A percentile compares a stretch with the other conserved stretches of the same genome.
phyloP scores from a whole-genome alignment of 768 basidiomycete genomes.

The Tulasnella sp. region DNA sequence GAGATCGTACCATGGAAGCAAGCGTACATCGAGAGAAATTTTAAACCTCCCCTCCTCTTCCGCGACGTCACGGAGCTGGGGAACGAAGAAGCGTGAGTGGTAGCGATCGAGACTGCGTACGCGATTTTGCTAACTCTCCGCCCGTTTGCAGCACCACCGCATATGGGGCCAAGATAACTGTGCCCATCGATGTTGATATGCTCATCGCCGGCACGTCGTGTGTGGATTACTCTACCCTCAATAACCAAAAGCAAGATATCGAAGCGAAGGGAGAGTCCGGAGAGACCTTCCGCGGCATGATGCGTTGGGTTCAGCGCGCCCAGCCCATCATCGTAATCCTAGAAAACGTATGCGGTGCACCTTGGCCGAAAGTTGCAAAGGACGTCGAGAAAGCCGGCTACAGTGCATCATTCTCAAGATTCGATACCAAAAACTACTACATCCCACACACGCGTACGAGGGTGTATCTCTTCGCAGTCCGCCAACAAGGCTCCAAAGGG shows the following conservation, averaged over 20 bases:
- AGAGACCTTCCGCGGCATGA: conserved; percentile 89
- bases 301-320: conserved; percentile 80
- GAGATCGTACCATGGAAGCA: conserved; percentile 97
- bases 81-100: conserved; percentile 57
- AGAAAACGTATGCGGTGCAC: conserved; percentile 88
- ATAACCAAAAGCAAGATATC: conserved; percentile 83
- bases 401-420: conserved; percentile 53
- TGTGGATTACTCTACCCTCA: conserved; percentile 94
- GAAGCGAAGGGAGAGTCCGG: conserved; percentile 88
- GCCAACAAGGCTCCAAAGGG: conserved; percentile 27
- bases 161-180: conserved; percentile 73
- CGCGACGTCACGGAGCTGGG: conserved; percentile 90
- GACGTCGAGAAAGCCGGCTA: conserved; percentile 70
- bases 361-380: conserved; percentile 65
- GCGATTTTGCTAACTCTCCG: neutral
- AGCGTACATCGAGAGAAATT: conserved; percentile 95
- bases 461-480: conserved; percentile 74
- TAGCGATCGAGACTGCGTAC: neutral
- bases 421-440: conserved; percentile 84
- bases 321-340: conserved; percentile 85
- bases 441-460: conserved; percentile 92
- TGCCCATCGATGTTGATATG: conserved; percentile 85
- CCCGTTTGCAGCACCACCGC: conserved; percentile 60
- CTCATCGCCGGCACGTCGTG: conserved; percentile 92
- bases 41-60: conserved; percentile 83